Percentiles rank a stretch among this genome's conserved stretches.
These are phyloP conservation scores for Puccinia polysora DNA, from an alignment of 1,284 basidiomycete species.

Conservation along the genomic window DNA sequence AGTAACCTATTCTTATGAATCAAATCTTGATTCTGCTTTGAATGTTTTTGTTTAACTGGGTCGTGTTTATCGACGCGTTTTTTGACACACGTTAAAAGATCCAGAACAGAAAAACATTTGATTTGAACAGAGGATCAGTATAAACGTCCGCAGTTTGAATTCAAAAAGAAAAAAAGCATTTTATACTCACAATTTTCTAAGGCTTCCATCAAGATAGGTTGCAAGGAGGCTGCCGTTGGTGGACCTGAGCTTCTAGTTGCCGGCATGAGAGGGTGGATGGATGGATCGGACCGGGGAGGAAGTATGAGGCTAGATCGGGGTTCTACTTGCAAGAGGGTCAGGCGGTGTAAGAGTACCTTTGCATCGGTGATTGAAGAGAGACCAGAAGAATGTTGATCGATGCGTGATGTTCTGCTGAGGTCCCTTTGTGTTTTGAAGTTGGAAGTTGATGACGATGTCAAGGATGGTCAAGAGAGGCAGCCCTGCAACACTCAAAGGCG, in stretches of 20 bases:
- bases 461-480: no score
- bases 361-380: no score
- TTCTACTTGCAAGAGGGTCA: no score
- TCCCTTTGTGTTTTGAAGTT: no score
- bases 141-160: neutral
- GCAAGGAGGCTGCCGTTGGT: conserved; percentile 27
- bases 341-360: no score
- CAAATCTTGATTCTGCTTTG: conserved; percentile 43
- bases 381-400: no score
- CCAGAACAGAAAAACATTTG: neutral
- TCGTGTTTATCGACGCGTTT: neutral
- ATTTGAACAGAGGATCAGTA: neutral
- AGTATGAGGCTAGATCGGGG: no score
- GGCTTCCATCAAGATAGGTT: conserved; percentile 41
- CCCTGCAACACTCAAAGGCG: no score
- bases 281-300: no score
- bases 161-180: neutral
- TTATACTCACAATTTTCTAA: conserved; percentile 32
- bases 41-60: conserved; percentile 42
- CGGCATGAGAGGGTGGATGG: conserved; percentile 26
- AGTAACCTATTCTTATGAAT: conserved; percentile 38
- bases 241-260: conserved; percentile 40
- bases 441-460: no score
- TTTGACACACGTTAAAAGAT: neutral
- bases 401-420: no score